Conservation (phyloP, 805 yeast species). For the Teunomyces aglyptinius region DNA sequence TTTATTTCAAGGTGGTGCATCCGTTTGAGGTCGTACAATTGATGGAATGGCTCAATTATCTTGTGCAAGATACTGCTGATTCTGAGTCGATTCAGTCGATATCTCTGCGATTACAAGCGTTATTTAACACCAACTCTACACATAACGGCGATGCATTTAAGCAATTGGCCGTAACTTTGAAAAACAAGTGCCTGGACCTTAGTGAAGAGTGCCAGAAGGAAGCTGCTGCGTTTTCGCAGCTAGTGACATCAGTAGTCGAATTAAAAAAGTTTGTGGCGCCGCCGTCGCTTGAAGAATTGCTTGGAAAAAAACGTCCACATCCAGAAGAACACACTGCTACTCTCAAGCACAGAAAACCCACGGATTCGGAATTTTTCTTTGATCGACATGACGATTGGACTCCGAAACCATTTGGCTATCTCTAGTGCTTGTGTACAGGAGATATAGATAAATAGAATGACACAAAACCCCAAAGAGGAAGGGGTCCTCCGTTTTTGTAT, state of each 20-base stretch:
- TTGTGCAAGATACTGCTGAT: not conserved
- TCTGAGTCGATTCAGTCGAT: not conserved
- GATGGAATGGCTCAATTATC: constrained; percentile 7
- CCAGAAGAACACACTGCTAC: constrained; percentile 18
- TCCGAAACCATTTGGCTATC: constrained; percentile 54
- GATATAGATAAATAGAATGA: not conserved
- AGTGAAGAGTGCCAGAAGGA: not conserved
- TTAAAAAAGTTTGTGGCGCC: constrained; percentile 10
- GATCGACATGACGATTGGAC: constrained; percentile 42
- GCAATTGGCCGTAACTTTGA: not conserved
- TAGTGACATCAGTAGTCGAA: not conserved
- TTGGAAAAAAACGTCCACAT: constrained; percentile 17
- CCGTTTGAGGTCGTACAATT: constrained; percentile 4
- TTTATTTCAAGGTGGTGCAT: not conserved
- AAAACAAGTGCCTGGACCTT: not conserved
- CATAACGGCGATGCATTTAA: not conserved
- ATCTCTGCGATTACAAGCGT: not conserved
- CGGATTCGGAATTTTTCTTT: constrained; percentile 21
- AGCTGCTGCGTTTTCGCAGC: not conserved
- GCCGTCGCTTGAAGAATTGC: constrained; percentile 22
- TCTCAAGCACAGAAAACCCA: constrained; percentile 2
- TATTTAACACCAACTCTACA: not conserved
- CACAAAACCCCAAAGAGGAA: not conserved
- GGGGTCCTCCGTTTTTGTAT: not conserved
- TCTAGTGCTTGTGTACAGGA: not conserved